Evolutionary conservation across 148 eudicot species (phyloP), one percentile per base, ranked within the genome.

Genomic region (Rhododendron mucronatum): DNA sequence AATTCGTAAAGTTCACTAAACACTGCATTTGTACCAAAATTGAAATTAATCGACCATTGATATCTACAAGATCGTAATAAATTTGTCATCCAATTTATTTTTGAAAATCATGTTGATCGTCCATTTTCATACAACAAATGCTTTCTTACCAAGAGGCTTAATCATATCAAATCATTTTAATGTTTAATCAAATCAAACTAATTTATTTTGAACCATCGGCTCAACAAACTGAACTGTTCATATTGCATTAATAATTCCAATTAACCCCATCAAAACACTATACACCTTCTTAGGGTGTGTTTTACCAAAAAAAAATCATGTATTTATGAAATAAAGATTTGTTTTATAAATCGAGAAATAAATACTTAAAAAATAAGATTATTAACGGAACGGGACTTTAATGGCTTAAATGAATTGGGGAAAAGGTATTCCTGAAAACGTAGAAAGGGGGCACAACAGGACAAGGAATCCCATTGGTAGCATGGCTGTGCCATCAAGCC

Each of bases 401-500:
- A 41, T 39, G 44, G 44, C 44, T 41, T 41, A 41, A 41, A 59
- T 26, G 74, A 28, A 7, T 7, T 65, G 74, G 33, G 35, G 33
- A 67, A 67, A 67, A 11, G 13, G 33, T 5, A 12, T 26, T 67
- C 73, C 79, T 55, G 33, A 85, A 65, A 61, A 53, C 30, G 12
- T 13, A 26, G 82, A 26, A 3, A 45, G 16, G 76, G 55, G 65
- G 55, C 83, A 80, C 73, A 81, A 61, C 26, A 30, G 30, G 84
- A 86, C 77, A 67, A 53, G 11, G 35, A 86, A 14, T 48, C 63
- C 82, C 51, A 92, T 92, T 90, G 93, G 93, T 84, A 90, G 93
- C 92, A 92, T 92, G 92, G 87, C 91, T 88, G 90, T 7, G 48
- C 41, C 71, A 78, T 83, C 16, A 76, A 83, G 91, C 88, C 93